phyloP scores from a whole-genome alignment of 2,329 filamentous ascomycete species.

The Zasmidium angulare region DNA sequence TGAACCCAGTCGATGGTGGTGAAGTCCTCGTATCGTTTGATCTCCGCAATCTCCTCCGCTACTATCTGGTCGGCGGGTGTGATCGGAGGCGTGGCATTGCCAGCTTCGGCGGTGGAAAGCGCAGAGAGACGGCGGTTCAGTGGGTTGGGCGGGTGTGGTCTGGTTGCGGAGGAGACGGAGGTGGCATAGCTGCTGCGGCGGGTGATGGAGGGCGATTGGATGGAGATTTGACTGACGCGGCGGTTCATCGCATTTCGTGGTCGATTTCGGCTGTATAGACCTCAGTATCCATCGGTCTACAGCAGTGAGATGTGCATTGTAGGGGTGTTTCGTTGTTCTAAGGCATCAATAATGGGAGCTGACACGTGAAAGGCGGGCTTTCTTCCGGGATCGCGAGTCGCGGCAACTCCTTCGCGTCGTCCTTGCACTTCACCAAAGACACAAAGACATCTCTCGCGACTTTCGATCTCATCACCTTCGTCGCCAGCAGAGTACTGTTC shows the following conservation, averaged over 20 bases:
- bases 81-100: conserved; percentile 54
- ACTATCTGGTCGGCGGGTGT: conserved; percentile 67
- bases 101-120: conserved; percentile 62
- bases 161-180: conserved; percentile 18
- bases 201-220: conserved; percentile 20
- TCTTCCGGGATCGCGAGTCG: neutral
- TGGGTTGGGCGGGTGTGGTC: conserved; percentile 2
- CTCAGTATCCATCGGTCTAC: neutral
- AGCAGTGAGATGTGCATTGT: conserved; percentile 1
- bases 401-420: conserved; percentile 1
- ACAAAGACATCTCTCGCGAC: too few relatives aligned
- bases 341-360: neutral
- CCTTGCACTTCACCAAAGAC: neutral
- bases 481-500: neutral
- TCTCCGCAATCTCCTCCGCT: conserved; percentile 93
- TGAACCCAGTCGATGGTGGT: conserved; percentile 99
- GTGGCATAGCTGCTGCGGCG: conserved; percentile 23
- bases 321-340: neutral
- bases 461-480: too few relatives aligned
- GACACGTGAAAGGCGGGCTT: conserved; percentile 9
- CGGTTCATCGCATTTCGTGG: conserved; percentile 46
- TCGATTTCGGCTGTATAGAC: neutral
- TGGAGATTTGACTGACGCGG: conserved; percentile 39
- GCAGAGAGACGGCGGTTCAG: conserved; percentile 68
- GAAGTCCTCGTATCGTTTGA: conserved; percentile 97